These are phyloP conservation scores for Plasmodium adleri DNA, from an alignment of 169 alveolate genomes.

Conservation along the genomic window DNA sequence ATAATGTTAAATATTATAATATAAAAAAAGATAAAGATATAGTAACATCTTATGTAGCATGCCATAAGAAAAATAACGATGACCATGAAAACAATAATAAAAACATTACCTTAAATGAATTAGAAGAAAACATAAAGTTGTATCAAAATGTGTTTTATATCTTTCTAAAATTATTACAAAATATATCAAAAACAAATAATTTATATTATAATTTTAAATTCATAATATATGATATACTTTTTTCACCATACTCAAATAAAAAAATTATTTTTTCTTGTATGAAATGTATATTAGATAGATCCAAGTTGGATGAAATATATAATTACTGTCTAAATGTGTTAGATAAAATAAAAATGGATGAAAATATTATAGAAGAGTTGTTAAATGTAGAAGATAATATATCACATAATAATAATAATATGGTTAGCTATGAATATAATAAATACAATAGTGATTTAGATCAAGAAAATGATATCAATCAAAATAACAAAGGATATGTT, in stretches of 20 bases:
- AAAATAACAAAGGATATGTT: background rate
- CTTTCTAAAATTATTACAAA: conserved; percentile 52
- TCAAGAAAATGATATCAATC: background rate
- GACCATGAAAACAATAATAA: conserved; percentile 13
- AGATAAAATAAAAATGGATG: background rate
- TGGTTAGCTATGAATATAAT: background rate
- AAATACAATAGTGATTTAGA: background rate
- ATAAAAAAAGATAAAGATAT: conserved; percentile 36
- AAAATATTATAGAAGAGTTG: background rate
- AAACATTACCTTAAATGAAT: background rate
- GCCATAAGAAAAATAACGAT: conserved; percentile 1
- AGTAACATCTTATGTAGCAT: background rate
- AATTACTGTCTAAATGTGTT: conserved; percentile 25
- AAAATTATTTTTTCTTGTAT: conserved; percentile 41
- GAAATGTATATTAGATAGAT: conserved; percentile 63
- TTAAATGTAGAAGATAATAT: background rate
- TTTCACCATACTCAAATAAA: conserved; percentile 66
- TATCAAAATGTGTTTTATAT: conserved; percentile 64
- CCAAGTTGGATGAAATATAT: conserved; percentile 33
- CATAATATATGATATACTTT: conserved; percentile 61
- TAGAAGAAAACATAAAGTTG: conserved; percentile 60
- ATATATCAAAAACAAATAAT: conserved; percentile 29
- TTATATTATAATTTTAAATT: conserved; percentile 63
- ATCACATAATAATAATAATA: background rate
- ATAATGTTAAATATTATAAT: conserved; percentile 39